These are phyloP conservation scores for Phyllosticta citrichinensis DNA, from an alignment of 2,329 filamentous ascomycete species.

Conservation along the genomic window DNA sequence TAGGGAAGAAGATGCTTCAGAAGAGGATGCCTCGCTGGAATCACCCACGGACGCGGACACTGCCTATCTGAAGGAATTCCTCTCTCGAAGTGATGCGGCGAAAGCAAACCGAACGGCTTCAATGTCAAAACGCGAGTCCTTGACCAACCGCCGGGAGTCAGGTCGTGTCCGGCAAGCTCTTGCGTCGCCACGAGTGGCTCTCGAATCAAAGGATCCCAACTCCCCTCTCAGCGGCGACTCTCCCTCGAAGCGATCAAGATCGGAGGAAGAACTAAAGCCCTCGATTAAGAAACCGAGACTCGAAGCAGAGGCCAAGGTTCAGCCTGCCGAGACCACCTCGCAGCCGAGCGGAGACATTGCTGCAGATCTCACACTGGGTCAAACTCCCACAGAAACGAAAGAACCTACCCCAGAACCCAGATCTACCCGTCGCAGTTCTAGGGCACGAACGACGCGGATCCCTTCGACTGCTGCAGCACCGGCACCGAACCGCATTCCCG, in stretches of 20 bases:
- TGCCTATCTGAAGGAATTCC: conserved; percentile 39
- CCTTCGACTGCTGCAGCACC: conserved; percentile 18
- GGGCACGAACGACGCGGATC: conserved; percentile 25
- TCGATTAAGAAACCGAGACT: not conserved
- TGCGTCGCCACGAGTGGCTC: conserved; percentile 34
- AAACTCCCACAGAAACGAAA: conserved; percentile 9
- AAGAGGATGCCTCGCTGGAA: not conserved
- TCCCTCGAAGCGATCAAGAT: not conserved
- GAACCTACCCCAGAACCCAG: conserved; percentile 1
- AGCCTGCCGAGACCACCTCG: not conserved
- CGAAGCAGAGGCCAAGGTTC: not conserved
- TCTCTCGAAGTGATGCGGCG: conserved; percentile 38
- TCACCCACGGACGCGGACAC: conserved; percentile 36
- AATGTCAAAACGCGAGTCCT: conserved; percentile 30
- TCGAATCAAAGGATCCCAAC: conserved; percentile 39
- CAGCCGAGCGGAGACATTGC: not conserved
- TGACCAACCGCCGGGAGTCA: conserved; percentile 38
- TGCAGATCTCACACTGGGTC: not conserved
- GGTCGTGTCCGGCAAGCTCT: conserved; percentile 37
- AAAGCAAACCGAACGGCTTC: conserved; percentile 28
- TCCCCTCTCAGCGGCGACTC: conserved; percentile 22
- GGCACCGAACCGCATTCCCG: conserved; percentile 33
- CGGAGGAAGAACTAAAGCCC: not conserved
- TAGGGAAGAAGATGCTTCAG: not conserved
- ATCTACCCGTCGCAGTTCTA: conserved; percentile 23